Evolutionary conservation across 2,329 filamentous ascomycete genomes (phyloP).

Genomic region (Parasarocladium wereldwijsianum): DNA sequence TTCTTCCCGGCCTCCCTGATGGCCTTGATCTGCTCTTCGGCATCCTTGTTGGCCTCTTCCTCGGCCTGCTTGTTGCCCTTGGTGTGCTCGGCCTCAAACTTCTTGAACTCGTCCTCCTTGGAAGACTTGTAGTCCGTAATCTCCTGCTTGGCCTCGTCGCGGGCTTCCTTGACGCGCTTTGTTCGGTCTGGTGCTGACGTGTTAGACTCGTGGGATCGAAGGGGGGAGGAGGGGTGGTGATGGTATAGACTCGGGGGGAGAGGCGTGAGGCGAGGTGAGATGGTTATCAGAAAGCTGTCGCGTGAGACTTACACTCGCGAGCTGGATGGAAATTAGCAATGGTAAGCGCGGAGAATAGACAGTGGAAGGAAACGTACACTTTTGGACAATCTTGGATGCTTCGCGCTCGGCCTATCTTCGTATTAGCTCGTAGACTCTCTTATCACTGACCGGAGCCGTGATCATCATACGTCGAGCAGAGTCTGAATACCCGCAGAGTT

Average conservation of each 20-base stretch:
- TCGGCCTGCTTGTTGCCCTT: constrained; percentile 75
- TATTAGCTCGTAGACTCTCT: not conserved
- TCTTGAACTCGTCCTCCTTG: constrained; percentile 92
- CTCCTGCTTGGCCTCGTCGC: constrained; percentile 93
- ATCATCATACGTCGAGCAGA: constrained; percentile 85
- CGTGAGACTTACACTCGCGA: constrained; percentile 63
- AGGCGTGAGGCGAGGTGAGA: not conserved
- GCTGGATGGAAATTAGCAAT: no score
- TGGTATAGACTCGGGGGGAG: not conserved
- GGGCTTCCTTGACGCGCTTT: constrained; percentile 92
- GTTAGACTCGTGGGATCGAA: constrained; percentile 1
- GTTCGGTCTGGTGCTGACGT: constrained; percentile 44
- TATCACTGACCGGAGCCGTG: constrained; percentile 3
- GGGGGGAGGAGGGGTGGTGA: constrained; percentile 6
- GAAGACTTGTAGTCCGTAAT: constrained; percentile 81
- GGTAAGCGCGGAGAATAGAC: constrained; percentile 4
- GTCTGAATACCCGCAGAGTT: constrained; percentile 98
- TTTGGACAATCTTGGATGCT: constrained; percentile 97
- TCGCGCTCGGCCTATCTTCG: constrained; percentile 77
- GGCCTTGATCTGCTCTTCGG: constrained; percentile 65
- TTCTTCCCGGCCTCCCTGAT: constrained; percentile 72
- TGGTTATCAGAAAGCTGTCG: constrained; percentile 5
- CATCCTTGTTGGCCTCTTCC: constrained; percentile 63
- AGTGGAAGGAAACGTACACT: constrained; percentile 44
- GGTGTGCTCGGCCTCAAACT: constrained; percentile 83